Conservation (phyloP, 805 yeast genomes). For the Spathaspora passalidarum region DNA sequence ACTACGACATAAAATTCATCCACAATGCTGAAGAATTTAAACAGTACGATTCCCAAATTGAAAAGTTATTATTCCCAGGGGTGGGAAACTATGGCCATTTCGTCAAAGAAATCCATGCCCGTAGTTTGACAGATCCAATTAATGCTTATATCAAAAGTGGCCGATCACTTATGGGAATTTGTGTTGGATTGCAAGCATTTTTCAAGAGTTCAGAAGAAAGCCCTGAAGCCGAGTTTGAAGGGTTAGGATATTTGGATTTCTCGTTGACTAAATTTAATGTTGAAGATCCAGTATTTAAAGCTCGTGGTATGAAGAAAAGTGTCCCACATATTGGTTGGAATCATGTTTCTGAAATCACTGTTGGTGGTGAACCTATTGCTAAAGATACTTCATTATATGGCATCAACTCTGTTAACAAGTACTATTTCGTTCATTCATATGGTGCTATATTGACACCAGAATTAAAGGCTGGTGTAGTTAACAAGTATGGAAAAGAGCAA, state of each 20-base stretch:
- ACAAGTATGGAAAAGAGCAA: conserved; percentile 11
- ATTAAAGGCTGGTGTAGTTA: conserved; percentile 19
- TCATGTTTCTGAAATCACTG: conserved; percentile 31
- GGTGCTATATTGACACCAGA: conserved; percentile 61
- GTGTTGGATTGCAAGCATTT: conserved; percentile 92
- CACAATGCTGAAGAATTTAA: conserved; percentile 55
- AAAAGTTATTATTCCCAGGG: conserved; percentile 80
- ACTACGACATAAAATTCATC: conserved; percentile 59
- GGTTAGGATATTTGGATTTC: conserved; percentile 46
- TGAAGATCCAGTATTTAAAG: conserved; percentile 30
- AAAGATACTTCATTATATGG: conserved; percentile 48
- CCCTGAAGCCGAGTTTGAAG: conserved; percentile 31
- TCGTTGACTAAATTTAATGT: conserved; percentile 53
- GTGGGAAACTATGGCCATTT: conserved; percentile 98
- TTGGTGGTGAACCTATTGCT: conserved; percentile 18
- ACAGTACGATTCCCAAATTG: conserved; percentile 40
- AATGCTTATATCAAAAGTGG: conserved; percentile 69
- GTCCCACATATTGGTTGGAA: conserved; percentile 99
- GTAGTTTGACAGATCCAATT: conserved; percentile 66
- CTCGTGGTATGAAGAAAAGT: conserved; percentile 51
- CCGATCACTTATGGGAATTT: conserved; percentile 89
- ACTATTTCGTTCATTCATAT: conserved; percentile 93
- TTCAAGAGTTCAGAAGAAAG: conserved; percentile 77
- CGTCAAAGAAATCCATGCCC: conserved; percentile 60
- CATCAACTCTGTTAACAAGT: conserved; percentile 63